These are phyloP conservation scores for Coniferiporia sulphurascens DNA, from an alignment of 1,284 basidiomycete genomes.

Conservation along the genomic window DNA sequence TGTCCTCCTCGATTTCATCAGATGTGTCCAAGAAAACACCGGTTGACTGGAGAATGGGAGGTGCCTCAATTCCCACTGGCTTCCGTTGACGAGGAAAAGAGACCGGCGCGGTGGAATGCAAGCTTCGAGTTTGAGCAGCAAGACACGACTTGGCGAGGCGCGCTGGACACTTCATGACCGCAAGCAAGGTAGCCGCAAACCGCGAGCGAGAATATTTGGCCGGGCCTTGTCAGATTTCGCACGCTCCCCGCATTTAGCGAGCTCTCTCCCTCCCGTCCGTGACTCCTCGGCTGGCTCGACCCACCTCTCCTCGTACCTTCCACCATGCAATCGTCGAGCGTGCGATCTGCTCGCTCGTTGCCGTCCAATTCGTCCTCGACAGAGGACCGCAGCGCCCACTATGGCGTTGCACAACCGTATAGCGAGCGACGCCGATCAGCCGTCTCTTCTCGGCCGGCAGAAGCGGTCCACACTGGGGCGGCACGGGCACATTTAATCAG, in stretches of 20 bases:
- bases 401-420: not conserved
- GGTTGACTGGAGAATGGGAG: constrained; percentile 14
- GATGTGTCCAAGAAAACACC: constrained; percentile 15
- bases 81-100: constrained; percentile 11
- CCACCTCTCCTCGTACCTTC: no score
- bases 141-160: constrained; percentile 1
- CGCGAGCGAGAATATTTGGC: not conserved
- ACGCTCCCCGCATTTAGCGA: constrained; percentile 7
- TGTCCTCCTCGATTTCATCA: constrained; percentile 25
- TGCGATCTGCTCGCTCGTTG: constrained; percentile 2
- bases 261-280: no score
- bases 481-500: constrained; percentile 45
- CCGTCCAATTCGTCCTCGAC: not conserved
- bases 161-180: constrained; percentile 4
- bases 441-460: not conserved
- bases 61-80: not conserved
- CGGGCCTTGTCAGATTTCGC: not conserved
- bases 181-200: not conserved
- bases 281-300: no score
- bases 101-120: constrained; percentile 3
- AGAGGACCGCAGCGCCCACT: not conserved
- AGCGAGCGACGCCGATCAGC: not conserved
- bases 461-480: constrained; percentile 16
- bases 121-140: constrained; percentile 1
- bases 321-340: not conserved